These are phyloP conservation scores for Entomophthora muscae DNA, from an alignment of 371 early-diverging fungal species.

Conservation along the genomic window DNA sequence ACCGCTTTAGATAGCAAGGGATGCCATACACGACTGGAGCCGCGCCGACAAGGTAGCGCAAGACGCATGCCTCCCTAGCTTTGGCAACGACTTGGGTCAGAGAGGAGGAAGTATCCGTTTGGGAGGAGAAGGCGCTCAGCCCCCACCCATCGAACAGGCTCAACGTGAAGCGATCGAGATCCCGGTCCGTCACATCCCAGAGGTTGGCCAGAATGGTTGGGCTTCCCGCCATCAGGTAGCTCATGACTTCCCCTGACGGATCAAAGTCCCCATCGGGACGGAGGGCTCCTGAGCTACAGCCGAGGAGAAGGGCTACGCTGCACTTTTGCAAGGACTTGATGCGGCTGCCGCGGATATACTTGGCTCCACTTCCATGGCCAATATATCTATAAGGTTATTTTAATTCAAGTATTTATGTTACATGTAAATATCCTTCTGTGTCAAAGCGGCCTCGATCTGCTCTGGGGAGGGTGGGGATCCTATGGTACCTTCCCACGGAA, in stretches of 20 bases:
- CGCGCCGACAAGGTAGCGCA: constrained; percentile 83
- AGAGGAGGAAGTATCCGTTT: constrained; percentile 14
- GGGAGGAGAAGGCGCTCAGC: constrained; percentile 17
- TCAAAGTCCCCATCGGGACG: constrained; percentile 66
- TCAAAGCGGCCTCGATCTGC: constrained; percentile 36
- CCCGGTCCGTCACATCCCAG: constrained; percentile 99
- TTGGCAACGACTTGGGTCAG: constrained; percentile 52
- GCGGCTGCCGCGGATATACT: constrained; percentile 49
- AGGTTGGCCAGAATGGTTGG: constrained; percentile 84
- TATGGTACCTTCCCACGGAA: constrained; percentile 50
- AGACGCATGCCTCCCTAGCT: constrained; percentile 52
- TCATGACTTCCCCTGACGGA: constrained; percentile 54
- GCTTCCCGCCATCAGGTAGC: constrained; percentile 64
- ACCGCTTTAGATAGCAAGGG: constrained; percentile 22
- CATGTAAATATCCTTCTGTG: constrained; percentile 48
- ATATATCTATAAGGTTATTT: constrained; percentile 51
- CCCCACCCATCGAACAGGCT: constrained; percentile 55
- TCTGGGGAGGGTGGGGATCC: constrained; percentile 46
- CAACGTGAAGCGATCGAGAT: constrained; percentile 80
- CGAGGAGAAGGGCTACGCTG: constrained; percentile 67
- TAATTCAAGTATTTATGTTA: constrained; percentile 18
- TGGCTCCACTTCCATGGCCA: constrained; percentile 95
- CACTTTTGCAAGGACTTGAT: constrained; percentile 42
- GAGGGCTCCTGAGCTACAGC: constrained; percentile 76
- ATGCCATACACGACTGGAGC: constrained; percentile 94